A percentile compares a stretch with the other conserved stretches of the same genome.
These are phyloP conservation scores for Paracoccidioides brasiliensis DNA, from an alignment of 2,329 filamentous ascomycete genomes.

Conservation along the genomic window DNA sequence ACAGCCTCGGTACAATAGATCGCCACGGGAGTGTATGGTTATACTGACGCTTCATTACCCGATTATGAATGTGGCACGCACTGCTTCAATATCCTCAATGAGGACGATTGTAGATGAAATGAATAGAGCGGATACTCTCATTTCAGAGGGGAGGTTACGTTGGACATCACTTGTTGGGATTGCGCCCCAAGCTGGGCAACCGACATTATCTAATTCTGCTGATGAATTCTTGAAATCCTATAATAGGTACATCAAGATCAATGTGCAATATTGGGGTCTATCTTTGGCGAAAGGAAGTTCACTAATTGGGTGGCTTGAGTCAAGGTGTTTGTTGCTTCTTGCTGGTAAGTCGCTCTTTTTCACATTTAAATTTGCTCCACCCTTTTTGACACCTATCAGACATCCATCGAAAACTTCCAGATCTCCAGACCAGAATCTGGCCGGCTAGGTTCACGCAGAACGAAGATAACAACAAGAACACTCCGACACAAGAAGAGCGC, in stretches of 20 bases:
- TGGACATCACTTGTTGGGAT: constrained; percentile 35
- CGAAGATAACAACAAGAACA: constrained; percentile 12
- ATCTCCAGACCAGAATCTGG: constrained; percentile 47
- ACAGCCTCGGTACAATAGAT: constrained; percentile 38
- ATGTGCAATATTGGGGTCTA: constrained; percentile 53
- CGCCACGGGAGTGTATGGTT: constrained; percentile 47
- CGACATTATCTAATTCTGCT: constrained; percentile 16
- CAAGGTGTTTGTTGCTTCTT: constrained; percentile 44
- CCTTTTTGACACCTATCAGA: constrained; percentile 28
- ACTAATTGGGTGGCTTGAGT: constrained; percentile 52
- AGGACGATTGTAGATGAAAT: constrained; percentile 42
- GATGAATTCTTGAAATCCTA: constrained; percentile 40
- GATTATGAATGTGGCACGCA: constrained; percentile 45
- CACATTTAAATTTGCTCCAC: background rate
- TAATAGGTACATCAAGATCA: constrained; percentile 46
- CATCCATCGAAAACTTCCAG: constrained; percentile 40
- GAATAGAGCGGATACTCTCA: constrained; percentile 30
- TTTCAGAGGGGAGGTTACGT: constrained; percentile 25
- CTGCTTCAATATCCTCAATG: constrained; percentile 42
- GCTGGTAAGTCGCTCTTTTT: constrained; percentile 36
- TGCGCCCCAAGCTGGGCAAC: constrained; percentile 3
- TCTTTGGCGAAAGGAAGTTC: constrained; percentile 41
- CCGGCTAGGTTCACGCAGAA: constrained; percentile 44
- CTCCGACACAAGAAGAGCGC: constrained; percentile 10
- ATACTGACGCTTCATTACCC: constrained; percentile 51